Evolutionary conservation across 768 basidiomycete species (phyloP).

Genomic region (Phanerochaete carnosa): DNA sequence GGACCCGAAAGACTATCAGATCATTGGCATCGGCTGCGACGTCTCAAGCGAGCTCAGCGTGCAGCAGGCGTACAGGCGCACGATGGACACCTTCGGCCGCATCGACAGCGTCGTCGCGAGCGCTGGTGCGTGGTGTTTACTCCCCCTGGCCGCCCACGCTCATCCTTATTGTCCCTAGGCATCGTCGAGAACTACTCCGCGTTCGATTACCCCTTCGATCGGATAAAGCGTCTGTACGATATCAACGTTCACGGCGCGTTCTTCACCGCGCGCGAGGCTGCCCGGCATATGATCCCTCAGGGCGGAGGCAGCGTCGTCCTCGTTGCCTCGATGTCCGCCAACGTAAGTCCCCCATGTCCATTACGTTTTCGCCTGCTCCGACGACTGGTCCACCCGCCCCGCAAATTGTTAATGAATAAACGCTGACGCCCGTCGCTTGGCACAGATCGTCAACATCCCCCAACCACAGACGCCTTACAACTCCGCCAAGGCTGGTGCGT

Average conservation of each 20-base stretch:
- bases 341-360: constrained; percentile 42
- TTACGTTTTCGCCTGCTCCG: background rate
- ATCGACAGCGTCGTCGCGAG: constrained; percentile 86
- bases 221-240: constrained; percentile 80
- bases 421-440: constrained; percentile 11
- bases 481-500: constrained; percentile 84
- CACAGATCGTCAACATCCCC: constrained; percentile 83
- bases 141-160: constrained; percentile 60
- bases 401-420: background rate
- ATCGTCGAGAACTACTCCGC: constrained; percentile 89
- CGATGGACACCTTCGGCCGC: constrained; percentile 63
- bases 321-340: constrained; percentile 89
- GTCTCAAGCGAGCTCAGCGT: constrained; percentile 83
- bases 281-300: constrained; percentile 83
- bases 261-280: constrained; percentile 96
- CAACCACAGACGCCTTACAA: constrained; percentile 96
- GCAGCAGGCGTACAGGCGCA: constrained; percentile 61
- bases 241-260: constrained; percentile 94
- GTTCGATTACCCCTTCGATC: constrained; percentile 84
- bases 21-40: constrained; percentile 82
- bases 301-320: constrained; percentile 81
- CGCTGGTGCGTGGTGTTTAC: constrained; percentile 53
- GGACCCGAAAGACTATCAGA: constrained; percentile 52
- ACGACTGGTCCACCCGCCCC: background rate
- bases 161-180: constrained; percentile 37